Percentiles rank a stretch among this genome's conserved stretches.
phyloP scores from a whole-genome alignment of 768 basidiomycete genomes.

The Suillus sp. region DNA sequence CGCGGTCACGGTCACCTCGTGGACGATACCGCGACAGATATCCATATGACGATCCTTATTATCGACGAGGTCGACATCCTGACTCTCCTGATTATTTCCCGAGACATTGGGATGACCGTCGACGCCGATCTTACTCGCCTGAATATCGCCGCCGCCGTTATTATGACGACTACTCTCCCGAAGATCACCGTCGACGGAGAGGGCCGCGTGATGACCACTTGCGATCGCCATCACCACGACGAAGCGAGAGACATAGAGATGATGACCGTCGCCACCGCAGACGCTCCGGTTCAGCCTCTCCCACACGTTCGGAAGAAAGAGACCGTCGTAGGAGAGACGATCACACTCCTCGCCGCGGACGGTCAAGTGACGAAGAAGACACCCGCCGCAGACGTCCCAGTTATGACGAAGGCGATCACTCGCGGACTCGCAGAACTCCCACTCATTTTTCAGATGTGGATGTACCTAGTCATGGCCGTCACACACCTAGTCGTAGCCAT shows the following conservation, averaged over 20 bases:
- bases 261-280: neutral
- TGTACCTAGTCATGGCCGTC: neutral
- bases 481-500: neutral
- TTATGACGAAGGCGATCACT: slow-evolving; percentile 18
- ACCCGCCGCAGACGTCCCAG: slow-evolving; percentile 15
- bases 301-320: neutral
- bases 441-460: slow-evolving; percentile 17
- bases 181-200: slow-evolving; percentile 13
- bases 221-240: neutral
- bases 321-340: slow-evolving; percentile 5
- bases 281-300: neutral
- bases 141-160: slow-evolving; percentile 15
- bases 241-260: neutral
- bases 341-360: slow-evolving; percentile 10
- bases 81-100: slow-evolving; percentile 8
- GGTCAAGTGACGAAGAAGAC: slow-evolving; percentile 21
- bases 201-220: slow-evolving; percentile 4
- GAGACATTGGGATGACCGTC: slow-evolving; percentile 5
- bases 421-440: slow-evolving; percentile 14
- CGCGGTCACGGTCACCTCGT: slow-evolving; percentile 26
- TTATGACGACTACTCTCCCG: slow-evolving; percentile 14
- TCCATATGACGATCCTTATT: slow-evolving; percentile 10
- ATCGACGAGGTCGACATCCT: slow-evolving; percentile 14
- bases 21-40: slow-evolving; percentile 12
- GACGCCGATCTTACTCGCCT: slow-evolving; percentile 18